Evolutionary conservation across 768 basidiomycete species (phyloP).

Genomic region (Pleurotus pulmonarius): DNA sequence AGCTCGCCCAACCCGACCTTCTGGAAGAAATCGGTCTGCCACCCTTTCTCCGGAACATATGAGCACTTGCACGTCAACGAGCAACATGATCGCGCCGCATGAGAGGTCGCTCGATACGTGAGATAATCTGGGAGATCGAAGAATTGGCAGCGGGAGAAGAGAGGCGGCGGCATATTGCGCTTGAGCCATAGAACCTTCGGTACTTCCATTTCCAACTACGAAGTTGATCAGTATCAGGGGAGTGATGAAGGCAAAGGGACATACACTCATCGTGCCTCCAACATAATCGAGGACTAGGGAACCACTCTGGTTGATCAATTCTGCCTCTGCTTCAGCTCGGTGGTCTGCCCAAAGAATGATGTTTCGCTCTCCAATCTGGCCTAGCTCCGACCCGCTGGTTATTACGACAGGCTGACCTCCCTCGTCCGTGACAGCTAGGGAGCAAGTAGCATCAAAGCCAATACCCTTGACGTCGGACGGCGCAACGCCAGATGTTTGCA

Average conservation of each 20-base stretch:
- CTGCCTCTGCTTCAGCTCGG: slow-evolving; percentile 88
- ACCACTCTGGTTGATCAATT: slow-evolving; percentile 80
- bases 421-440: slow-evolving; percentile 79
- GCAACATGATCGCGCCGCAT: slow-evolving; percentile 78
- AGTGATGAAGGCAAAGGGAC: slow-evolving; percentile 13
- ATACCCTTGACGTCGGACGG: slow-evolving; percentile 74
- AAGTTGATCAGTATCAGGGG: not conserved
- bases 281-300: slow-evolving; percentile 91
- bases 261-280: slow-evolving; percentile 92
- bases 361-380: slow-evolving; percentile 71
- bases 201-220: slow-evolving; percentile 94
- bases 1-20: slow-evolving; percentile 78
- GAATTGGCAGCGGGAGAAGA: slow-evolving; percentile 76
- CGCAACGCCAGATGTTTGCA: slow-evolving; percentile 51
- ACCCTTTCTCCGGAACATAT: slow-evolving; percentile 81
- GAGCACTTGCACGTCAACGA: slow-evolving; percentile 97
- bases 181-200: slow-evolving; percentile 98
- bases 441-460: slow-evolving; percentile 97
- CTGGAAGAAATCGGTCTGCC: slow-evolving; percentile 86
- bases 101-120: slow-evolving; percentile 85
- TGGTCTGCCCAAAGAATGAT: slow-evolving; percentile 97
- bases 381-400: slow-evolving; percentile 63
- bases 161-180: slow-evolving; percentile 66
- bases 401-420: slow-evolving; percentile 73
- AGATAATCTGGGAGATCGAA: slow-evolving; percentile 95